Evolutionary conservation across 129 eudicot species (phyloP).

Genomic region (Escallonia rubra): DNA sequence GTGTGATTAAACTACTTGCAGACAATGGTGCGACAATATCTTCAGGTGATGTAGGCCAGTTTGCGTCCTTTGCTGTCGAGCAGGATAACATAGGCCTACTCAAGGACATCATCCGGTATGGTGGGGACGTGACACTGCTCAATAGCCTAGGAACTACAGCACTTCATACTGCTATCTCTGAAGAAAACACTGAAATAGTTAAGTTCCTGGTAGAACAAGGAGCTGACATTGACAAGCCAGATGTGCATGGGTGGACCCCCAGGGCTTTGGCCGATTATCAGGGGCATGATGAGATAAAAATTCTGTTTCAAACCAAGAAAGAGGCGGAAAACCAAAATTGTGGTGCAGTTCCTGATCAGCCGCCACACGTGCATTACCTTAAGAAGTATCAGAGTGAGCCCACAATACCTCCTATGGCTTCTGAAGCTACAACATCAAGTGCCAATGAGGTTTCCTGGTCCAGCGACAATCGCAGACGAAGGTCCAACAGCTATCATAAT

Average conservation of each 20-base stretch:
- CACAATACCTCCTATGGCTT: conserved; percentile 17
- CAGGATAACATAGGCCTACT: conserved; percentile 58
- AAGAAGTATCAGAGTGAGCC: conserved; percentile 61
- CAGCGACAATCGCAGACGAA: conserved; percentile 20
- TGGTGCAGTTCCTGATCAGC: conserved; percentile 15
- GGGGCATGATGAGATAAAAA: conserved; percentile 60
- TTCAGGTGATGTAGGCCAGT: conserved; percentile 62
- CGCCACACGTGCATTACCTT: conserved; percentile 30
- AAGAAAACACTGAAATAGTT: conserved; percentile 52
- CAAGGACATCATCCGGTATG: conserved; percentile 48
- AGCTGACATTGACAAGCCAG: conserved; percentile 65
- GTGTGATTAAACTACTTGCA: conserved; percentile 40
- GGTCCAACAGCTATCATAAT: conserved; percentile 43
- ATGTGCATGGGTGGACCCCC: conserved; percentile 81
- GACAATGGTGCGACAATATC: conserved; percentile 68
- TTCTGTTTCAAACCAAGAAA: conserved; percentile 28
- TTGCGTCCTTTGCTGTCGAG: conserved; percentile 59
- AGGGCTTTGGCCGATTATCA: conserved; percentile 68
- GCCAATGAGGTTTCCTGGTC: conserved; percentile 17
- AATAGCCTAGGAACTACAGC: conserved; percentile 64
- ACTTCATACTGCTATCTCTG: conserved; percentile 65
- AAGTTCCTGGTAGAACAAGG: conserved; percentile 63
- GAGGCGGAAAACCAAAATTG: conserved; percentile 14
- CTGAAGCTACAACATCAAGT: conserved; percentile 17
- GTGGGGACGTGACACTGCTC: conserved; percentile 56